A percentile compares a stretch with the other conserved stretches of the same genome.
These are phyloP conservation scores for Lyophyllum semitale DNA, from an alignment of 768 basidiomycete genomes.

Conservation along the genomic window DNA sequence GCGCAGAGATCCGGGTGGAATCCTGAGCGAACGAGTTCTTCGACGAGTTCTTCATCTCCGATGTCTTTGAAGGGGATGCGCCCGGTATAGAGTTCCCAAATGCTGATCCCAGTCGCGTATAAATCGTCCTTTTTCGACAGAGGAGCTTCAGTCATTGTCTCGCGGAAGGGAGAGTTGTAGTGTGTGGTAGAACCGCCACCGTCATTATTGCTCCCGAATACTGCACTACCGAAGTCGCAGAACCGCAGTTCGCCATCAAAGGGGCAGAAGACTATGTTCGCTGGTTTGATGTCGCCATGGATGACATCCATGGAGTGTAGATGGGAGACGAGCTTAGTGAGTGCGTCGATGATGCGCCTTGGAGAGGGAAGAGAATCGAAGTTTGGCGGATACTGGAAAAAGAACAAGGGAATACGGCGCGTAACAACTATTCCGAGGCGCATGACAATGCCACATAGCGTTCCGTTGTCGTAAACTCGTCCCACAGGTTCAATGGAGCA, in stretches of 20 bases:
- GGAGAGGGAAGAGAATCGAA: neutral
- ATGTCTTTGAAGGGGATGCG: constrained; percentile 20
- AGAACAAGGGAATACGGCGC: neutral
- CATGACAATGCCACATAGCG: neutral
- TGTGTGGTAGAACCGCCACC: neutral
- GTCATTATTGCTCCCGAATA: neutral
- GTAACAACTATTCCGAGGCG: neutral
- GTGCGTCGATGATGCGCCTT: neutral
- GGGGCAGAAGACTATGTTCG: neutral
- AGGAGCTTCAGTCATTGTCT: neutral
- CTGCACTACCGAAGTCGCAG: neutral
- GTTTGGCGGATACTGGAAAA: neutral
- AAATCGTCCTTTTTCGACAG: constrained; percentile 21
- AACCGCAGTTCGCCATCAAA: neutral
- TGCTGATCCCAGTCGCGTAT: constrained; percentile 26
- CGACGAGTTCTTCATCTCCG: neutral
- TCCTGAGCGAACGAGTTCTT: neutral
- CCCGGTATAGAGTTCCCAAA: constrained; percentile 24
- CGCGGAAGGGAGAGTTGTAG: neutral
- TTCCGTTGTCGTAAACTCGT: neutral
- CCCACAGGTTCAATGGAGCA: neutral
- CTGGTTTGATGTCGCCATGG: neutral
- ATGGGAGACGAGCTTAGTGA: neutral
- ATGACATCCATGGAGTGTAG: neutral
- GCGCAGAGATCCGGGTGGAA: neutral